These are phyloP conservation scores for Hypoxylon crocopeplum DNA, from an alignment of 495 filamentous ascomycete species.

Conservation along the genomic window DNA sequence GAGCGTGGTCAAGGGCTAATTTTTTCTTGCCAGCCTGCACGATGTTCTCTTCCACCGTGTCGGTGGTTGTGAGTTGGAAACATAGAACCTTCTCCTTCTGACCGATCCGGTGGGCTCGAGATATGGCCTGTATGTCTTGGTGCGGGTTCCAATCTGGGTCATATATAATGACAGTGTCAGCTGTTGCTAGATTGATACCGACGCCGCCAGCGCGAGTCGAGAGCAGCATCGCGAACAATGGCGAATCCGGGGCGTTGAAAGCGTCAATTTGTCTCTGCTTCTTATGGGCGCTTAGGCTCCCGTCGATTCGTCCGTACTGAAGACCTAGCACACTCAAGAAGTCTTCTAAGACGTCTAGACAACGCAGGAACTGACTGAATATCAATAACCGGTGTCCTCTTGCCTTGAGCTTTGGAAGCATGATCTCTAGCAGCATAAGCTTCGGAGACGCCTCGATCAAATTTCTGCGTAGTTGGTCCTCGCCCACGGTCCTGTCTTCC, in stretches of 20 bases:
- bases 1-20: constrained; percentile 88
- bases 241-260: constrained; percentile 85
- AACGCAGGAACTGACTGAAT: constrained; percentile 94
- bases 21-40: constrained; percentile 96
- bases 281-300: constrained; percentile 75
- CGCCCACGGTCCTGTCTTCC: constrained; percentile 72
- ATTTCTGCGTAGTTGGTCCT: constrained; percentile 69
- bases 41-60: constrained; percentile 92
- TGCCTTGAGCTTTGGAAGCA: constrained; percentile 88
- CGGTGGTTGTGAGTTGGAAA: constrained; percentile 90
- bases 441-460: constrained; percentile 92
- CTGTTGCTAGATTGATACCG: constrained; percentile 96
- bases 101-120: constrained; percentile 92
- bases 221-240: constrained; percentile 86
- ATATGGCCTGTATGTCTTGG: constrained; percentile 95
- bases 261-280: constrained; percentile 94
- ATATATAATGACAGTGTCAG: constrained; percentile 97
- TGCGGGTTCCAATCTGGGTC: constrained; percentile 99
- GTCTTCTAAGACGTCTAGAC: constrained; percentile 89
- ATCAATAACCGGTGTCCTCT: constrained; percentile 92
- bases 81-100: constrained; percentile 95
- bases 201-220: constrained; percentile 95
- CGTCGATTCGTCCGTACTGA: constrained; percentile 81
- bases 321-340: constrained; percentile 78
- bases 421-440: constrained; percentile 81